These are phyloP conservation scores for Trebouxia sp. DNA, from an alignment of 139 green algal genomes.

Conservation along the genomic window DNA sequence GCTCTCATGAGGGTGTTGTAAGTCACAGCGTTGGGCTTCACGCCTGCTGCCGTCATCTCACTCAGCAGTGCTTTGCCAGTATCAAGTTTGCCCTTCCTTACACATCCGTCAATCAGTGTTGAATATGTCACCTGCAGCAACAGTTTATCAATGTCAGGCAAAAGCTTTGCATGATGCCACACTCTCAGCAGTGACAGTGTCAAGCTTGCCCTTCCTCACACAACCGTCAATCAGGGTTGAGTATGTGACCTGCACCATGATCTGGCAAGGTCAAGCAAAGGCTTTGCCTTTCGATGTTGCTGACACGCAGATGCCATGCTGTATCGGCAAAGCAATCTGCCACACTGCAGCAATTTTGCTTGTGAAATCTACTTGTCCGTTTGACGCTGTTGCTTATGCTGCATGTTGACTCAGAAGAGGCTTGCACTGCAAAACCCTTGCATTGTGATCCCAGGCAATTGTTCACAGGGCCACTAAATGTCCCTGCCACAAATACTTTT, in stretches of 20 bases:
- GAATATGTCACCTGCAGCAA: conserved; percentile 51
- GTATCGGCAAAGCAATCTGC: too few species aligned
- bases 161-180: not conserved
- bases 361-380: too few species aligned
- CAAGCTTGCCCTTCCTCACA: conserved; percentile 40
- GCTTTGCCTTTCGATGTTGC: too few species aligned
- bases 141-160: conserved; percentile 48
- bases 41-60: conserved; percentile 42
- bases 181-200: not conserved
- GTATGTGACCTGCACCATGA: conserved; percentile 49
- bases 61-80: conserved; percentile 33
- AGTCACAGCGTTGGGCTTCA: conserved; percentile 31
- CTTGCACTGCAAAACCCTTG: too few species aligned
- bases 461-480: too few species aligned
- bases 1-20: conserved; percentile 47
- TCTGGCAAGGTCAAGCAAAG: conserved; percentile 44
- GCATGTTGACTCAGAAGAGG: too few species aligned
- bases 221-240: conserved; percentile 47
- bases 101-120: conserved; percentile 44
- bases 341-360: too few species aligned
- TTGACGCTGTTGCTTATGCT: too few species aligned
- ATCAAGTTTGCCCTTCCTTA: conserved; percentile 38
- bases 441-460: too few species aligned
- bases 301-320: too few species aligned
- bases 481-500: too few species aligned